A percentile compares a stretch with the other conserved stretches of the same genome.
Conservation (phyloP, 257 asterid species). For the Solanum chmielewskii region DNA sequence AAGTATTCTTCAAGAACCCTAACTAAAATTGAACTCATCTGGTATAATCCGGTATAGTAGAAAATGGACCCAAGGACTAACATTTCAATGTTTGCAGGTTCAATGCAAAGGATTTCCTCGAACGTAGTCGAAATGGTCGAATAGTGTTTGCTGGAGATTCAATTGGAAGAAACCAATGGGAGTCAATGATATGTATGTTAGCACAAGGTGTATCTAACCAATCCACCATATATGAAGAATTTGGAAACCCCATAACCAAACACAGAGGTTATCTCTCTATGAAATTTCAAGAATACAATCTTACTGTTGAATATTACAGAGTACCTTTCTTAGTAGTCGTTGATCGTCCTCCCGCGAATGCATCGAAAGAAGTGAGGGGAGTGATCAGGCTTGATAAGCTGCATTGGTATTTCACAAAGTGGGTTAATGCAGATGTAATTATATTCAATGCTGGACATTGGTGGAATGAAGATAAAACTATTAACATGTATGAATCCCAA, state of each 20-base stretch:
- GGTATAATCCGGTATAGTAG: too few relatives aligned
- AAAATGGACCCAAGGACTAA: background rate
- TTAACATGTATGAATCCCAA: constrained; percentile 32
- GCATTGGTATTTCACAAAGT: constrained; percentile 63
- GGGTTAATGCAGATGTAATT: constrained; percentile 65
- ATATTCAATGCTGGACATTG: constrained; percentile 84
- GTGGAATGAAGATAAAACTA: constrained; percentile 85
- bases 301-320: constrained; percentile 76
- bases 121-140: constrained; percentile 38
- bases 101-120: constrained; percentile 48
- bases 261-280: constrained; percentile 80
- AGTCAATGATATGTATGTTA: constrained; percentile 79
- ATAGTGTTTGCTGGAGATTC: constrained; percentile 92
- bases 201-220: constrained; percentile 53
- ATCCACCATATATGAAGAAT: constrained; percentile 49
- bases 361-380: constrained; percentile 50
- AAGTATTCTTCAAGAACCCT: too few relatives aligned
- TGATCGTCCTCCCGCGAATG: constrained; percentile 42
- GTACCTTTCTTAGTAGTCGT: constrained; percentile 58
- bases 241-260: constrained; percentile 76
- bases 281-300: constrained; percentile 62
- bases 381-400: constrained; percentile 54
- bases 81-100: constrained; percentile 18
- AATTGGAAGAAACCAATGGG: constrained; percentile 96
- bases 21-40: too few relatives aligned